A percentile compares a stretch with the other conserved stretches of the same genome.
phyloP scores from a whole-genome alignment of 371 early-diverging fungal genomes.

The Circinella minor region DNA sequence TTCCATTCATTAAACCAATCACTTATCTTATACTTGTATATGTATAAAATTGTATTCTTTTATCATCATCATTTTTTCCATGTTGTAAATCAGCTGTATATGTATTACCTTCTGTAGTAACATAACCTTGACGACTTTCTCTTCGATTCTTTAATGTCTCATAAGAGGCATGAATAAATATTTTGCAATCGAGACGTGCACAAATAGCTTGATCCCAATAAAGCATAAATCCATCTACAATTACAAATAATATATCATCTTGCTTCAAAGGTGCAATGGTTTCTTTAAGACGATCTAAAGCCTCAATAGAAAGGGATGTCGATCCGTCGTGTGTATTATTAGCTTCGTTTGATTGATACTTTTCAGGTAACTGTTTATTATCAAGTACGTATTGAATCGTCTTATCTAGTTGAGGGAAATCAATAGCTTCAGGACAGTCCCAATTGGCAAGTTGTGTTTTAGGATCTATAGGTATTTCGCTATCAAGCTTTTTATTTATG shows the following conservation, averaged over 20 bases:
- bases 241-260: conserved; percentile 44
- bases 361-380: conserved; percentile 45
- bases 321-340: conserved; percentile 56
- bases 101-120: conserved; percentile 73
- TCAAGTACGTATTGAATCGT: conserved; percentile 43
- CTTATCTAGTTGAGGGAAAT: conserved; percentile 55
- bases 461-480: conserved; percentile 69
- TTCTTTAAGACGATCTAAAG: background rate
- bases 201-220: conserved; percentile 52
- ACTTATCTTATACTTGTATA: no score
- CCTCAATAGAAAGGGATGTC: background rate
- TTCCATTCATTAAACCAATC: no score
- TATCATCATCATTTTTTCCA: background rate
- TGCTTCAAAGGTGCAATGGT: background rate
- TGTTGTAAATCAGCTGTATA: no score
- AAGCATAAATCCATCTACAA: conserved; percentile 88
- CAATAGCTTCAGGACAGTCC: conserved; percentile 86
- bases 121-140: conserved; percentile 71
- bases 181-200: conserved; percentile 53
- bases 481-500: conserved; percentile 48
- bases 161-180: conserved; percentile 67
- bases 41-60: no score
- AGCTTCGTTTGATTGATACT: conserved; percentile 51
- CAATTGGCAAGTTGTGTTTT: conserved; percentile 74
- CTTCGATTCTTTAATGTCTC: conserved; percentile 69